These are phyloP conservation scores for Chaetomium sp. DNA, from an alignment of 2,329 filamentous ascomycete genomes.

Conservation along the genomic window DNA sequence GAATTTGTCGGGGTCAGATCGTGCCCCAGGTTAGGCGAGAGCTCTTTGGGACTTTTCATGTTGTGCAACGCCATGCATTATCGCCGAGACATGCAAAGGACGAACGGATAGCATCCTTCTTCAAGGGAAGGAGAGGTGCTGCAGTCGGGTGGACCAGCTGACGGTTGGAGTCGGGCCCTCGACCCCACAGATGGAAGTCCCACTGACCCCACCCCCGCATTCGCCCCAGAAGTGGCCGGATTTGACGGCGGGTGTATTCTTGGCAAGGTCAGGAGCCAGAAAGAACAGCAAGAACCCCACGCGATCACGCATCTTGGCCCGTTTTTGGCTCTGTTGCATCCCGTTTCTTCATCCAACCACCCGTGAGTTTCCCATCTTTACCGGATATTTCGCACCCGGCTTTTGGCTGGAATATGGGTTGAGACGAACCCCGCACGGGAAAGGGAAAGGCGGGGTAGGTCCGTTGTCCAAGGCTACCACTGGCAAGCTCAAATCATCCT, in stretches of 20 bases:
- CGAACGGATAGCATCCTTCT: background rate
- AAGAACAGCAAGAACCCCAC: slow-evolving; percentile 15
- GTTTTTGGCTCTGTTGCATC: background rate
- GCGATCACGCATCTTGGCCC: background rate
- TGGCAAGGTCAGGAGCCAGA: slow-evolving; percentile 10
- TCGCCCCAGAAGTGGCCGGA: slow-evolving; percentile 8
- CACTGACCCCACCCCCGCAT: slow-evolving; percentile 21
- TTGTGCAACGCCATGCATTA: background rate
- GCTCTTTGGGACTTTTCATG: background rate
- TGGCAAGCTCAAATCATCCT: background rate
- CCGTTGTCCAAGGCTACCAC: background rate
- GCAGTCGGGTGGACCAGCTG: background rate
- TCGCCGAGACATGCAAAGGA: background rate
- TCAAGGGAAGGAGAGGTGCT: background rate
- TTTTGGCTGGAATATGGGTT: slow-evolving; percentile 9
- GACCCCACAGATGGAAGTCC: background rate
- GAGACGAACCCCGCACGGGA: slow-evolving; percentile 18
- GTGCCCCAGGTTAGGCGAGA: background rate
- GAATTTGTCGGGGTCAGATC: background rate
- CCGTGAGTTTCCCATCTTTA: background rate
- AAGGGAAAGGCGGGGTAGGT: slow-evolving; percentile 23
- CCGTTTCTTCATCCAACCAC: slow-evolving; percentile 6
- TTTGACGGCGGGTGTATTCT: slow-evolving; percentile 10
- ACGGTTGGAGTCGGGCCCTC: background rate
- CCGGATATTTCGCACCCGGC: slow-evolving; percentile 14